Evolutionary conservation across 768 basidiomycete genomes (phyloP).

Genomic region (Hericium erinaceus): DNA sequence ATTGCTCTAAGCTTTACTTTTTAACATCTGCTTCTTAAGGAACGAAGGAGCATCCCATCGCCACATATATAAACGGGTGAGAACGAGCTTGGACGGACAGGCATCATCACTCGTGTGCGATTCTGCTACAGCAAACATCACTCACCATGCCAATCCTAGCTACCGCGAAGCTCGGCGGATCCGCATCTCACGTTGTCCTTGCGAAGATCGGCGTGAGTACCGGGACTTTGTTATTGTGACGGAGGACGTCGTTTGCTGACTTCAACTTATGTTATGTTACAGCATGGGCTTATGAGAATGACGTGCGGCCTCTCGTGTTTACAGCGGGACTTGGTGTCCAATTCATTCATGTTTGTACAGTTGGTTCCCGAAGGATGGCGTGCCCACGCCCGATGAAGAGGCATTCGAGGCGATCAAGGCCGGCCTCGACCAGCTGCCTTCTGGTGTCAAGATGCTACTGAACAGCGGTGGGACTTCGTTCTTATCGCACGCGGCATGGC

Average conservation of each 20-base stretch:
- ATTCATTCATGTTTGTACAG: slow-evolving; percentile 30
- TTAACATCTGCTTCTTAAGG: too few relatives aligned
- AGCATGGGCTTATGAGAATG: slow-evolving; percentile 49
- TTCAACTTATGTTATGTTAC: slow-evolving; percentile 6
- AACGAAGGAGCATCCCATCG: too few relatives aligned
- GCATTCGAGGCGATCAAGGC: slow-evolving; percentile 55
- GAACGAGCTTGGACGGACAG: too few relatives aligned
- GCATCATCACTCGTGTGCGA: too few relatives aligned
- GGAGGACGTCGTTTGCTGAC: background rate
- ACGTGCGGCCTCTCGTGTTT: slow-evolving; percentile 27
- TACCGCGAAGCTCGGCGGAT: background rate
- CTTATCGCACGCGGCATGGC: background rate
- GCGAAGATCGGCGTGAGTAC: slow-evolving; percentile 30
- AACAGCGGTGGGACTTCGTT: slow-evolving; percentile 32
- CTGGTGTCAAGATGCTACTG: slow-evolving; percentile 38
- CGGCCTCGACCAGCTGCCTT: slow-evolving; percentile 32
- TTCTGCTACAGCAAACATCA: background rate
- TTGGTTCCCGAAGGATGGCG: slow-evolving; percentile 4
- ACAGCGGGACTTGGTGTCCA: background rate
- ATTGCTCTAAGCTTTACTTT: too few relatives aligned
- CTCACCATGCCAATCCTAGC: background rate
- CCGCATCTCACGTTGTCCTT: slow-evolving; percentile 25
- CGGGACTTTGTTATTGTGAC: background rate
- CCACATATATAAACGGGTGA: too few relatives aligned
- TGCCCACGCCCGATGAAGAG: slow-evolving; percentile 40